A percentile compares a stretch with the other conserved stretches of the same genome.
phyloP scores from a whole-genome alignment of 148 eudicot species.

The Diospyros kaki region DNA sequence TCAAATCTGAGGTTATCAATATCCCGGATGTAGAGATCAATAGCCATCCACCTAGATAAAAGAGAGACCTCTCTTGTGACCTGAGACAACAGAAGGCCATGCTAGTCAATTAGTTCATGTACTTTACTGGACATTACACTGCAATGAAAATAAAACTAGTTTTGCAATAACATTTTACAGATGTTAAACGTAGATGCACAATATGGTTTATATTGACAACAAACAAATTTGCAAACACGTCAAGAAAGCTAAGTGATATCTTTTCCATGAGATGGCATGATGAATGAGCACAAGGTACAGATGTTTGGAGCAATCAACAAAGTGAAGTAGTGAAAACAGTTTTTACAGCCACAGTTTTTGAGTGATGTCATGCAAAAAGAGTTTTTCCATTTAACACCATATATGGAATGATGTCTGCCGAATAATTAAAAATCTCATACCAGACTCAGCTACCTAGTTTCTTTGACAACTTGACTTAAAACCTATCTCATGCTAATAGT shows the following conservation, averaged over 20 bases:
- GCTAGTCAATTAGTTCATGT: neutral
- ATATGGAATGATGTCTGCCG: neutral
- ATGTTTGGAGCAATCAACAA: neutral
- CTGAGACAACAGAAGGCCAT: constrained; percentile 35
- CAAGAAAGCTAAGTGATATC: neutral
- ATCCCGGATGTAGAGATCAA: constrained; percentile 84
- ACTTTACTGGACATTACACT: neutral
- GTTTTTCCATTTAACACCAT: neutral
- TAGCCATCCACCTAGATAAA: constrained; percentile 93
- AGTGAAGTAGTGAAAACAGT: neutral
- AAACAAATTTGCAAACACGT: neutral
- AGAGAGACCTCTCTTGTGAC: constrained; percentile 86
- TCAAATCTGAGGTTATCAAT: constrained; percentile 90
- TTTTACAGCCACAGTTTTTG: neutral
- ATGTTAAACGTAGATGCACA: neutral
- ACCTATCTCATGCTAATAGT: no score
- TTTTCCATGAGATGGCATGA: neutral
- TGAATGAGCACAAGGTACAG: neutral
- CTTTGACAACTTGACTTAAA: no score
- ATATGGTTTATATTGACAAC: neutral
- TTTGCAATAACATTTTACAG: neutral
- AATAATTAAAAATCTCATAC: no score
- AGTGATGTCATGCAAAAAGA: neutral
- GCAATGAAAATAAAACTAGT: constrained; percentile 2
- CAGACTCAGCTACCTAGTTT: no score